Evolutionary conservation across 768 basidiomycete genomes (phyloP), one percentile per base, ranked within the genome.

Genomic region (Kwoniella mangroviensis): DNA sequence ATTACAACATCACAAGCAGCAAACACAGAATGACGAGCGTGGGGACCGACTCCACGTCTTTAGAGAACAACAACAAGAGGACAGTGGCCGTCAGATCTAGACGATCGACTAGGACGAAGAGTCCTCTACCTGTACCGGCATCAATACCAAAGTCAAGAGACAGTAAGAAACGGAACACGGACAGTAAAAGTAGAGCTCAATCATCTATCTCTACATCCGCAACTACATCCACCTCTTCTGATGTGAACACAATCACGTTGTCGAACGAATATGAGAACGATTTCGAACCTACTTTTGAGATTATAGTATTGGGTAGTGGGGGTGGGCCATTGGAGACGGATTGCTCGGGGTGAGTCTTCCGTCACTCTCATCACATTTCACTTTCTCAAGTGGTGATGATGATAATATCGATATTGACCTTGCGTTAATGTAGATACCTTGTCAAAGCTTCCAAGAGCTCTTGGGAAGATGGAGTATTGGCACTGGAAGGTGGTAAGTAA

Each of bases 241-340:
- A 5, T 5, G 34, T 34, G 34, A 7, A 34, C 9, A 34, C 34
- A 34, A 34, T 34, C 22, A 60, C n/a, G 28, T 63, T 19, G 19
- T 15, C 45, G 45, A 49, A 15, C 10, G 45, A 15, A 49, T 4
- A 49, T 49, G 45, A 19, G 45, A 19, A 17, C 13, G 45, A 49
- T 9, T 49, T 49, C 11, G 60, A 73, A 40, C 76, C 78, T 0
- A 72, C 68, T 11, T 84, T 84, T 62, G 84, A 84, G 69, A 74
- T 84, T 34, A 67, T 84, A 13, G 81, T 82, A 9, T 65, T 84
- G 5, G 95, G 90, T 58, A 88, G 89, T 75, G 93, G 94, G 67
- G 95, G 95, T 55, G 95, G 95, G 59, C 93, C 93, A 9, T 87
- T 90, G 75, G 95, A 98, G 83, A 90, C 90, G 24, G 92, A 98